Base-by-base conservation (phyloP, 345 rosid species). In the Erucastrum elatum region DNA sequence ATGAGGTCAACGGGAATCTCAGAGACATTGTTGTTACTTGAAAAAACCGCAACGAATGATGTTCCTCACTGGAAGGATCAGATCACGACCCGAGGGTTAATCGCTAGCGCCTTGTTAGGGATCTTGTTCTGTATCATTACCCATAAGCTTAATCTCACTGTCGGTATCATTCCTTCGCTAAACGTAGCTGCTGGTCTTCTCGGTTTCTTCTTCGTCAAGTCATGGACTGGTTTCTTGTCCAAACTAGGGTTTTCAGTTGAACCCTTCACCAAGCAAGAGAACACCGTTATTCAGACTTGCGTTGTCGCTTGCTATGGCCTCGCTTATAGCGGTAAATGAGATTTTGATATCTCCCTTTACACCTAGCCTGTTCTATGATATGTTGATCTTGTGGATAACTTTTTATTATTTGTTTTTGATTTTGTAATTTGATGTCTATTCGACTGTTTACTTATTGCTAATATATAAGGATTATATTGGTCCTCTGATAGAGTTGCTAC, bases 301-400 rank as follows among this genome's bases (percentile, higher is more conserved):
- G 96, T 94, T n/a, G 98, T 94, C 13, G 98, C 97, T 37, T 90
- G 97, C 81, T 94, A 92, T 16, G 97, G 96, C 84, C 96, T 94
- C 62, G 96, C 97, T 27, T 92, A 83, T 74, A 94, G 97, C 77
- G 96, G 98, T 81, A 69, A 46, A 26, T 44, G 53, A 44, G 15
- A 3, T 2, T 11, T 39, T 17, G 4, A 13, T 21, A 8, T 44
- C n/a, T 44, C 51, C 51, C 11, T 44, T 44, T 15, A 44, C 51
- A 44, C 51, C 51, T 44, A 44, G 10, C 2, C 51, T 4, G 51
- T 44, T 44, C 51, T 44, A 11, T 11, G 13, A 44, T 44, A 44
- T 44, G 5, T 44, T 10, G 7, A 11, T 41, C 49, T 41, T 41
- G 49, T 41, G 0, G 49, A 9, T 13, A 9, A 35, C 1, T 41